A percentile compares a stretch with the other conserved stretches of the same genome.
Conservation (phyloP, 2,329 filamentous ascomycete species). For the Neonectria punicea region DNA sequence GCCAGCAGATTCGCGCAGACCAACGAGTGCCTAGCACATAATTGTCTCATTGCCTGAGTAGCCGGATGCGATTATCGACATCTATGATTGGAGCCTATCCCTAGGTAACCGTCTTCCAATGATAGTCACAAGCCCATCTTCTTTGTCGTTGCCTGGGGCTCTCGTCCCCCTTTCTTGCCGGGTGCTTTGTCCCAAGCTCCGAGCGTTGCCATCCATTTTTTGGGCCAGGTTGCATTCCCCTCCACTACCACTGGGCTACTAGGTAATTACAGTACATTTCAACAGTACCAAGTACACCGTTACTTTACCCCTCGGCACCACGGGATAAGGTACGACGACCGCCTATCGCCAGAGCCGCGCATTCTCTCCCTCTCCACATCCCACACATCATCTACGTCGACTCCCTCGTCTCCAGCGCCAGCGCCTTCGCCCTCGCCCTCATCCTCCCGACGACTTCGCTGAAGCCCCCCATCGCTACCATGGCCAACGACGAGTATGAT, state of each 20-base stretch:
- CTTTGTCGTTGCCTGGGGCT: slow-evolving; percentile 34
- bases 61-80: background rate
- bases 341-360: slow-evolving; percentile 47
- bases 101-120: background rate
- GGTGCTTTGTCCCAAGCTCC: slow-evolving; percentile 25
- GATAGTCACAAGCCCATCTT: slow-evolving; percentile 1
- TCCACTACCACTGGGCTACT: slow-evolving; percentile 3
- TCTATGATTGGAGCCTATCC: slow-evolving; percentile 10
- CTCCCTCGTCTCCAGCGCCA: slow-evolving; percentile 40
- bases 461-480: slow-evolving; percentile 60
- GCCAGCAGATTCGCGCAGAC: background rate
- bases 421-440: slow-evolving; percentile 32
- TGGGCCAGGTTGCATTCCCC: slow-evolving; percentile 44
- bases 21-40: background rate
- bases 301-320: slow-evolving; percentile 43
- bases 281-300: slow-evolving; percentile 24
- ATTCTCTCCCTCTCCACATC: slow-evolving; percentile 48
- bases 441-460: slow-evolving; percentile 28
- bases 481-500: slow-evolving; percentile 99
- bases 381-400: slow-evolving; percentile 45
- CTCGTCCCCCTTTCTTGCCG: slow-evolving; percentile 16
- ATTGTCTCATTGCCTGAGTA: background rate
- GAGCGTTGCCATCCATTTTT: slow-evolving; percentile 29
- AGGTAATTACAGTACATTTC: slow-evolving; percentile 6
- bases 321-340: slow-evolving; percentile 41